These are phyloP conservation scores for Coemansia erecta DNA, from an alignment of 192 early-diverging fungal genomes.

Conservation along the genomic window DNA sequence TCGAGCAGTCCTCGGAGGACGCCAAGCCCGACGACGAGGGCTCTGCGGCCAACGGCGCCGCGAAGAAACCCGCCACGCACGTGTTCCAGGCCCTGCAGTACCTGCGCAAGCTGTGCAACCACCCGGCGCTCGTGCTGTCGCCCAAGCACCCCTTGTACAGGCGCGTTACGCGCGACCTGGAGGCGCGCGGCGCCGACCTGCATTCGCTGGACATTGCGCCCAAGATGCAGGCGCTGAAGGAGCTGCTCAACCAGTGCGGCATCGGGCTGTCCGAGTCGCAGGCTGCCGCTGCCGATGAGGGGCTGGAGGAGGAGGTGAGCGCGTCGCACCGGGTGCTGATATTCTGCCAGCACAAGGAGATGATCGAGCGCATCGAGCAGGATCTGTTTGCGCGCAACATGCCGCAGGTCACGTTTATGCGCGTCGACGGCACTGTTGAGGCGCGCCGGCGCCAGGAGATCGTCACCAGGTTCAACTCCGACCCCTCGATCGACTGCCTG, in stretches of 20 bases:
- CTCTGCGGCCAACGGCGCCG: constrained; percentile 21
- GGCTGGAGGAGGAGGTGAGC: constrained; percentile 52
- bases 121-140: constrained; percentile 87
- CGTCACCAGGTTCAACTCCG: constrained; percentile 92
- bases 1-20: constrained; percentile 2
- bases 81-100: constrained; percentile 99
- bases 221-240: constrained; percentile 85
- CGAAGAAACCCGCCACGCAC: constrained; percentile 64
- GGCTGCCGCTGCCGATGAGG: too few species aligned
- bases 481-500: constrained; percentile 92
- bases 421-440: constrained; percentile 91
- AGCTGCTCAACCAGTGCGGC: constrained; percentile 91
- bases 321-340: constrained; percentile 89
- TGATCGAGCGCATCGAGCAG: constrained; percentile 96
- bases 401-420: constrained; percentile 88
- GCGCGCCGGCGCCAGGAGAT: constrained; percentile 80
- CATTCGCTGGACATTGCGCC: constrained; percentile 63
- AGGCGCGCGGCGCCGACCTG: constrained; percentile 50
- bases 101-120: constrained; percentile 92
- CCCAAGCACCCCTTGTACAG: constrained; percentile 83
- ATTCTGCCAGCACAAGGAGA: constrained; percentile 93
- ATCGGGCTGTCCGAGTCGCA: constrained; percentile 64
- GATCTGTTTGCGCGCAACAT: constrained; percentile 80
- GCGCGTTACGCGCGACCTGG: constrained; percentile 64
- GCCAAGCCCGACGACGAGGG: constrained; percentile 13